These are phyloP conservation scores for Boletus reticuloceps DNA, from an alignment of 768 basidiomycete species.

Conservation along the genomic window DNA sequence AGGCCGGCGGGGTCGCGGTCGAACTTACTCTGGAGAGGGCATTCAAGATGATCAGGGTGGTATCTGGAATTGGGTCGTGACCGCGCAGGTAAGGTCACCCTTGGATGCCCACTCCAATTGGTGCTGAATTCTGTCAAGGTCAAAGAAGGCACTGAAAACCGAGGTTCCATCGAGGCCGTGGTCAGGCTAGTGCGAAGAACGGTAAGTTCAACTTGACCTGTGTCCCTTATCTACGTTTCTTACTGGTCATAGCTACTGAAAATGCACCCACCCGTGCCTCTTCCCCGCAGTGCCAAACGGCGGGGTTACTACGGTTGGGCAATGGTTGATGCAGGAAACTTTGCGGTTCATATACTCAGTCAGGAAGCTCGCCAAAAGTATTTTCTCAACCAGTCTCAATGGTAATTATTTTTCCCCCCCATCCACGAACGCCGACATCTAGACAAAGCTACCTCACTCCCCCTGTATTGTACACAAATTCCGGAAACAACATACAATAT, in stretches of 20 bases:
- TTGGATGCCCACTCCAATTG: not conserved
- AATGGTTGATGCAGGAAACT: constrained; percentile 77
- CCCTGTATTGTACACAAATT: too few relatives aligned
- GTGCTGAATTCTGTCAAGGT: constrained; percentile 44
- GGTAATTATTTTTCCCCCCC: constrained; percentile 17
- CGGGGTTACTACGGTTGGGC: constrained; percentile 73
- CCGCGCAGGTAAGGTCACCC: constrained; percentile 56
- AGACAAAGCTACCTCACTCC: too few relatives aligned
- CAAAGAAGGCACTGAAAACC: constrained; percentile 80
- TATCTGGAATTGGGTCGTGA: constrained; percentile 76
- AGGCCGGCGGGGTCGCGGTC: constrained; percentile 62
- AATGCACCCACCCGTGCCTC: constrained; percentile 52
- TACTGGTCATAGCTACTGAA: constrained; percentile 50
- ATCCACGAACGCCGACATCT: too few relatives aligned
- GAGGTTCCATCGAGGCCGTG: constrained; percentile 75
- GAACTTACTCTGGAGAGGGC: constrained; percentile 67
- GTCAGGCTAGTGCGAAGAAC: constrained; percentile 67
- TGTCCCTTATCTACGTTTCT: constrained; percentile 2
- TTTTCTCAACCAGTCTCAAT: constrained; percentile 41
- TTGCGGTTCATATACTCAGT: constrained; percentile 78
- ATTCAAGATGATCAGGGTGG: constrained; percentile 47
- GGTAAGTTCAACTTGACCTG: constrained; percentile 39
- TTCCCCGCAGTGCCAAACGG: constrained; percentile 64
- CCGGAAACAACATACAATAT: too few relatives aligned
- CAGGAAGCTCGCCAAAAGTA: constrained; percentile 64